Evolutionary conservation across 129 eudicot genomes (phyloP).

Genomic region (sunflower (Helianthus annuus)): DNA sequence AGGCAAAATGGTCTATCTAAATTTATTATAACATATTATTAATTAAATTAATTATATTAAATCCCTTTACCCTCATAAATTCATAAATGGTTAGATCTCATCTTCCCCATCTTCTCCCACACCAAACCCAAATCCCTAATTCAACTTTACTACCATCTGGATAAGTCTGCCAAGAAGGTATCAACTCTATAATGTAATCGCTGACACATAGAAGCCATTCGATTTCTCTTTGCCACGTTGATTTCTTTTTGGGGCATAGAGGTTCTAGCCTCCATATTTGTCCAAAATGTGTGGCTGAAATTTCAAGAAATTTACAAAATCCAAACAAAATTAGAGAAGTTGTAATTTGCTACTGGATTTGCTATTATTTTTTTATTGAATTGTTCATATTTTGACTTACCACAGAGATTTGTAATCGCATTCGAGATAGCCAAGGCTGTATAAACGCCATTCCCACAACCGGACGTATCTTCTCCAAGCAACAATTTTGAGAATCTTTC

Average conservation of each 20-base stretch:
- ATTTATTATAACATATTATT: too few species aligned
- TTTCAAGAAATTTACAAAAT: conserved; percentile 19
- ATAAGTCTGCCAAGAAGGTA: conserved; percentile 78
- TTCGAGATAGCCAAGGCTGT: conserved; percentile 89
- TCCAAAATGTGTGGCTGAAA: conserved; percentile 84
- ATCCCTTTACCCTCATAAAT: too few species aligned
- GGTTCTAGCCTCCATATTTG: conserved; percentile 96
- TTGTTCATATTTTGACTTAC: conserved; percentile 37
- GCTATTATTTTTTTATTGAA: not conserved
- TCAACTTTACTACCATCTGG: conserved; percentile 87
- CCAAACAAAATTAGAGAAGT: not conserved
- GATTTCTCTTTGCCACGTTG: conserved; percentile 93
- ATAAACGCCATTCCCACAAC: conserved; percentile 91
- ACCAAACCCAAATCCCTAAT: too few species aligned
- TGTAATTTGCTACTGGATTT: conserved; percentile 1
- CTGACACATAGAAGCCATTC: conserved; percentile 95
- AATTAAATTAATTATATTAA: too few species aligned
- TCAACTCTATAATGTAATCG: conserved; percentile 88
- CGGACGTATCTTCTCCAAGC: conserved; percentile 99
- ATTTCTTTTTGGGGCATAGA: conserved; percentile 61
- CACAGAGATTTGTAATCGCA: conserved; percentile 95
- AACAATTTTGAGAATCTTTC: conserved; percentile 85
- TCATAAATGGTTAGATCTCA: too few species aligned
- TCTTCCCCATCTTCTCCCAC: too few species aligned
- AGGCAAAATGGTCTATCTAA: too few species aligned